A percentile compares a stretch with the other conserved stretches of the same genome.
Evolutionary conservation across 805 yeast species (phyloP).

Genomic region (Zygosaccharomyces rouxii): DNA sequence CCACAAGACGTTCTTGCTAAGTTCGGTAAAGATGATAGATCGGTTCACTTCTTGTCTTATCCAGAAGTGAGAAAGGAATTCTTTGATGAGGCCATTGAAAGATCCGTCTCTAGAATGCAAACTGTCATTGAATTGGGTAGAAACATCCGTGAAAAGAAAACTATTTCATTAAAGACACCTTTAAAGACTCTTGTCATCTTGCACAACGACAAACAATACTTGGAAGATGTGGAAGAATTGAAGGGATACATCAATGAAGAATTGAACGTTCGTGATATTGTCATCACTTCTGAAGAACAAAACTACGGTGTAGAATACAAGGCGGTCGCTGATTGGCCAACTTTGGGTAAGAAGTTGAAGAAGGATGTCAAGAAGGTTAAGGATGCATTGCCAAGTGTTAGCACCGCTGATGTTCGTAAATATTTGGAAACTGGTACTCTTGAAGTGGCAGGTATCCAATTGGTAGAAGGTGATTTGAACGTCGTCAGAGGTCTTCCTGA

Average conservation of each 20-base stretch:
- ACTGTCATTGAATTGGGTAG: slow-evolving; percentile 94
- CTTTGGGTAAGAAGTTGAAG: slow-evolving; percentile 94
- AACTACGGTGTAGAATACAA: slow-evolving; percentile 87
- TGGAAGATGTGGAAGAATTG: slow-evolving; percentile 73
- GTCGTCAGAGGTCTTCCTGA: slow-evolving; percentile 88
- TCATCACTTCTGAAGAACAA: slow-evolving; percentile 85
- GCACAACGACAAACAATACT: slow-evolving; percentile 70
- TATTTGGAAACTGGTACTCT: slow-evolving; percentile 71
- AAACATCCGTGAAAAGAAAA: slow-evolving; percentile 92
- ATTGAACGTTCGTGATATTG: slow-evolving; percentile 82
- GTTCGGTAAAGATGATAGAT: slow-evolving; percentile 58
- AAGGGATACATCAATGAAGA: slow-evolving; percentile 81
- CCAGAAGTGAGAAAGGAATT: slow-evolving; percentile 79
- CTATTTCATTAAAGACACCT: slow-evolving; percentile 91
- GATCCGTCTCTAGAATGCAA: slow-evolving; percentile 93
- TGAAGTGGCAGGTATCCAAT: slow-evolving; percentile 82
- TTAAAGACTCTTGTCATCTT: slow-evolving; percentile 81
- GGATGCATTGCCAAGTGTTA: slow-evolving; percentile 79
- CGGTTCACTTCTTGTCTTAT: slow-evolving; percentile 91
- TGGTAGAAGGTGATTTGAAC: slow-evolving; percentile 82
- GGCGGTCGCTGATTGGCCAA: slow-evolving; percentile 99
- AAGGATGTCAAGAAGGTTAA: slow-evolving; percentile 90
- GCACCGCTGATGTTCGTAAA: slow-evolving; percentile 76
- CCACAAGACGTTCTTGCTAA: slow-evolving; percentile 51
- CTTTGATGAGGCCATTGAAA: slow-evolving; percentile 77